Percentiles rank a stretch among this genome's conserved stretches.
Conservation (phyloP, 2,329 filamentous ascomycete genomes). For the Hypoxylon sp. region DNA sequence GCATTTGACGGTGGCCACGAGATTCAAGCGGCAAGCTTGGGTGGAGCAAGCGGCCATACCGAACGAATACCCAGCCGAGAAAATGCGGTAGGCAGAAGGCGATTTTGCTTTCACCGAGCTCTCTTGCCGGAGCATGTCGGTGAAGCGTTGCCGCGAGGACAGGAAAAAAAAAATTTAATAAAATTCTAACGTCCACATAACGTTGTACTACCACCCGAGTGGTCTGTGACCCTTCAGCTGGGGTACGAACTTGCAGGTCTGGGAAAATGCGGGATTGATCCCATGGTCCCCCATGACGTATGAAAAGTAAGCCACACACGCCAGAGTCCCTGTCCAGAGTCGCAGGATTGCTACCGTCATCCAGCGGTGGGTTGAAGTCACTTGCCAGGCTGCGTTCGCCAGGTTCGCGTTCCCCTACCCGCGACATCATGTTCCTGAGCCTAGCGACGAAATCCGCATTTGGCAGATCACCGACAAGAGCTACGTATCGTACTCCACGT, state of each 20-base stretch:
- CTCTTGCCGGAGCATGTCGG: slow-evolving; percentile 42
- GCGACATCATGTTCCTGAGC: slow-evolving; percentile 10
- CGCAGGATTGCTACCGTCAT: slow-evolving; percentile 35
- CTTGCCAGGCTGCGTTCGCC: slow-evolving; percentile 26
- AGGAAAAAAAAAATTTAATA: slow-evolving; percentile 27
- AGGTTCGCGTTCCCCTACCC: slow-evolving; percentile 31
- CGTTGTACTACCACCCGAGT: slow-evolving; percentile 28
- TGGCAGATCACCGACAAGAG: slow-evolving; percentile 31
- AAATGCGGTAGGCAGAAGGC: slow-evolving; percentile 41
- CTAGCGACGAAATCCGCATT: slow-evolving; percentile 31
- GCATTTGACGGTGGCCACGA: slow-evolving; percentile 39
- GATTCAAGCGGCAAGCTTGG: slow-evolving; percentile 39
- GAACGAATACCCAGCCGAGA: slow-evolving; percentile 49
- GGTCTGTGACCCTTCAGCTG: slow-evolving; percentile 39
- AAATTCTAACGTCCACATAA: slow-evolving; percentile 23
- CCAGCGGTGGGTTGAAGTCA: slow-evolving; percentile 32
- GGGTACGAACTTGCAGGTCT: slow-evolving; percentile 34
- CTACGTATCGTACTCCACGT: slow-evolving; percentile 36
- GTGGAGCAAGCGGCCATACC: slow-evolving; percentile 51
- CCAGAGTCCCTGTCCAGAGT: slow-evolving; percentile 24
- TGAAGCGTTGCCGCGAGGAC: slow-evolving; percentile 29
- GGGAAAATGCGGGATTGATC: slow-evolving; percentile 47
- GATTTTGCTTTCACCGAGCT: slow-evolving; percentile 44
- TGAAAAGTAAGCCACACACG: slow-evolving; percentile 45
- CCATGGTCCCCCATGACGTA: slow-evolving; percentile 44